Base-by-base conservation (phyloP, 345 rosid species). In the Laguncularia racemosa region DNA sequence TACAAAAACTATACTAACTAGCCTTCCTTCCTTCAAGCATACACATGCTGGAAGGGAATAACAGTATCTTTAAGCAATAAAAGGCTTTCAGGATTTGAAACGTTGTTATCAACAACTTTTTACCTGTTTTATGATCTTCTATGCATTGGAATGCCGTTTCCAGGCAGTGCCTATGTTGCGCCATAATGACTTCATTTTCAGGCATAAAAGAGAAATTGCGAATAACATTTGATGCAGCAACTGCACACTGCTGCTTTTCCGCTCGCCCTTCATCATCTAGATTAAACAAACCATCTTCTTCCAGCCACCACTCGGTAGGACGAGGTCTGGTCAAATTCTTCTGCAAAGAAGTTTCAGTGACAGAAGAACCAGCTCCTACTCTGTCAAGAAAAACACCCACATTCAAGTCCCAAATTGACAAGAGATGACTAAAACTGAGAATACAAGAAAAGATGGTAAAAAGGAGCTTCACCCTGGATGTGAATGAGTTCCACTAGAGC, bases 161-260 rank as follows among this genome's bases (percentile, higher is more conserved):
- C 79, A 93, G 79, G 84, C 97, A 93, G 77, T 93, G 99, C 43
- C 99, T 86, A 72, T 89, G 88, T 69, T 79, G 96, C 45, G 99
- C 91, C 97, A 93, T 93, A 15, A 84, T 73, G 57, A 75, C 82
- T 75, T 93, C 99, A 63, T 89, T 93, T 65, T 93, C 99, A 2
- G 96, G 99, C 99, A 93, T 93, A 78, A 93, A 93, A 44, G 99
- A 89, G 71, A 89, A 89, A 66, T 93, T 93, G 51, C 97, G 89
- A 40, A 93, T 83, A 56, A 93, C 77, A 64, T 93, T 93, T 16
- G 99, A 89, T 59, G 96, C 96, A 56, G 83, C 97, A 64, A 89
- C 89, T 56, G 99, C 95, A 18, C 86, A 83, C 60, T 78, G 89
- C 73, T 93, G 99, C 74, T 80, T 89, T 73, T 93, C 99, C 3